A percentile compares a stretch with the other conserved stretches of the same genome.
Conservation (phyloP, 164 flowering plant species). For the Litsea cubeba region DNA sequence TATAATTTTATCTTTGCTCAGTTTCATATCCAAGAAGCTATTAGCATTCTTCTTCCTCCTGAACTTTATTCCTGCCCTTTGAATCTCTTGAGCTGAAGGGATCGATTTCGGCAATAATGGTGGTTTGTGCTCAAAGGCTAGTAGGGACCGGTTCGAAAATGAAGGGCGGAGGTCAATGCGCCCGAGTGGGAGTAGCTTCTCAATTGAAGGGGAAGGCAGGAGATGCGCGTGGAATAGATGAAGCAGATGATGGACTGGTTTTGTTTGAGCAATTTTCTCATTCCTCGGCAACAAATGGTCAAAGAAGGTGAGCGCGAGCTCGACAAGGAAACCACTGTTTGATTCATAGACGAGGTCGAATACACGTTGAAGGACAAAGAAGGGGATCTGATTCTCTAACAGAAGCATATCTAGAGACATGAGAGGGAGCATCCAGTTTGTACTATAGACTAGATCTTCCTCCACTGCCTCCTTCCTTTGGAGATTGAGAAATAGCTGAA, state of each 20-base stretch:
- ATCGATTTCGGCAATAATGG: constrained; percentile 4
- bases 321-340: neutral
- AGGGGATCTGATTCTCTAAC: constrained; percentile 20
- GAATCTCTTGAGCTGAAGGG: constrained; percentile 8
- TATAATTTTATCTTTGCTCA: constrained; percentile 14
- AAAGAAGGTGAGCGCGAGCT: constrained; percentile 16
- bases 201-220: neutral
- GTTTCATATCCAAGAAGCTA: constrained; percentile 26
- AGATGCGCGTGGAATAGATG: constrained; percentile 7
- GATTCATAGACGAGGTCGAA: constrained; percentile 1
- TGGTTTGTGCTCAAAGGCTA: no score
- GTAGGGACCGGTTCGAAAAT: no score
- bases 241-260: constrained; percentile 11
- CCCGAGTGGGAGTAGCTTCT: neutral
- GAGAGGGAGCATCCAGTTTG: neutral
- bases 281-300: constrained; percentile 6
- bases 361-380: constrained; percentile 8
- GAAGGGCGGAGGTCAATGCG: no score
- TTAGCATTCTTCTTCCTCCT: constrained; percentile 1
- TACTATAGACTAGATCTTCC: constrained; percentile 11
- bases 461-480: constrained; percentile 13
- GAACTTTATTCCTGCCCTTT: constrained; percentile 15
- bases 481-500: constrained; percentile 45
- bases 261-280: neutral
- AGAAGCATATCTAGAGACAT: constrained; percentile 8